Evolutionary conservation across 441 rosid species (phyloP).

Genomic region (Croton setiger): DNA sequence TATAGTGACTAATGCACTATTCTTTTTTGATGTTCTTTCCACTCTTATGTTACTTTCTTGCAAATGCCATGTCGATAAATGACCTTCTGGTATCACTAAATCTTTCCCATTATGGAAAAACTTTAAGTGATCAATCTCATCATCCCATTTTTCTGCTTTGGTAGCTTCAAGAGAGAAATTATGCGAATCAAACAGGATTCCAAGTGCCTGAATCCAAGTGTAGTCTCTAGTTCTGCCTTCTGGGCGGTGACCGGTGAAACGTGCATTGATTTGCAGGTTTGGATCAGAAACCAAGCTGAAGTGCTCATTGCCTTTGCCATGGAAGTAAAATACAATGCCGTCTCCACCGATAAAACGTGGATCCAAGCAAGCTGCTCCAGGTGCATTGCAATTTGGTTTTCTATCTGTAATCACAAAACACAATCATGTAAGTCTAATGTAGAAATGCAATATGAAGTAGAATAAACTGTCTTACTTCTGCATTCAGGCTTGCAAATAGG

Average conservation of each 20-base stretch:
- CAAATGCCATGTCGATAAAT: conserved; percentile 50
- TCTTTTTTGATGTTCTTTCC: conserved; percentile 52
- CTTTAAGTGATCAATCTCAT: conserved; percentile 50
- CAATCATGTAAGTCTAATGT: not conserved
- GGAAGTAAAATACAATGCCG: conserved; percentile 60
- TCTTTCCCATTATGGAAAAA: conserved; percentile 54
- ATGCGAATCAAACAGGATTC: conserved; percentile 55
- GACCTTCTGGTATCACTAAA: conserved; percentile 43
- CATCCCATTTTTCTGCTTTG: conserved; percentile 49
- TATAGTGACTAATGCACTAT: conserved; percentile 50
- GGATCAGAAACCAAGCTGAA: conserved; percentile 57
- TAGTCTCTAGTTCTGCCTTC: conserved; percentile 57
- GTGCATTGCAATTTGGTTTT: conserved; percentile 10
- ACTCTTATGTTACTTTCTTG: conserved; percentile 44
- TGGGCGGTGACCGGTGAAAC: conserved; percentile 72
- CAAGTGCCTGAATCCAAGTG: conserved; percentile 85
- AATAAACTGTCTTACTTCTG: not conserved
- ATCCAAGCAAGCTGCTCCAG: conserved; percentile 57
- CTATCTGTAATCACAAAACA: not conserved
- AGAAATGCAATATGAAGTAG: not conserved
- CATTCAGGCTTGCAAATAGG: conserved; percentile 4
- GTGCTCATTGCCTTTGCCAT: conserved; percentile 50
- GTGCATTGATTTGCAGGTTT: conserved; percentile 60
- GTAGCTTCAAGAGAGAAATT: conserved; percentile 65
- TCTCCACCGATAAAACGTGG: conserved; percentile 66